phyloP scores from a whole-genome alignment of 306 rosid species.

The Nissolia schottii region DNA sequence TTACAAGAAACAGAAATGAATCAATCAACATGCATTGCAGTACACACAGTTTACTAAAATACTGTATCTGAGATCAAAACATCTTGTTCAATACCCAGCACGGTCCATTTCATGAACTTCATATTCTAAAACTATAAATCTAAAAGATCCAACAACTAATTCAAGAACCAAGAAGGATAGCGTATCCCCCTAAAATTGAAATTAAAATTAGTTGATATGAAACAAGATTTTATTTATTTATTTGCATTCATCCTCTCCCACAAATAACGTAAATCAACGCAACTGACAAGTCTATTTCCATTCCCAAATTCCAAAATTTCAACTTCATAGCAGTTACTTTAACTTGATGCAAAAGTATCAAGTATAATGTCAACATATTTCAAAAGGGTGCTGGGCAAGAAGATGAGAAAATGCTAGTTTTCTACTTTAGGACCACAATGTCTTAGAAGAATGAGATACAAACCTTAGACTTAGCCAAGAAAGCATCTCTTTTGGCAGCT shows the following conservation, averaged over 20 bases:
- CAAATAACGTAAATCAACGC: not conserved
- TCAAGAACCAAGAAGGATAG: not conserved
- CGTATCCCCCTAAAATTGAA: not conserved
- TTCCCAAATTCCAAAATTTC: not conserved
- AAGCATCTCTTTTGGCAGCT: conserved; percentile 31
- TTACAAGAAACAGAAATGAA: not conserved
- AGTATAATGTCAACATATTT: not conserved
- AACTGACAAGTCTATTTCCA: not conserved
- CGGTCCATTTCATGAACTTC: not conserved
- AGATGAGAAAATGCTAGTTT: not conserved
- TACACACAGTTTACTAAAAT: not conserved
- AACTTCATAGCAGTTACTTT: not conserved
- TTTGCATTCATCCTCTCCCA: not conserved
- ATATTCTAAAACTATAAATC: conserved; percentile 8
- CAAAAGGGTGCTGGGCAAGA: not conserved
- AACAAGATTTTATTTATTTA: not conserved
- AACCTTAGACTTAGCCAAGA: conserved; percentile 55
- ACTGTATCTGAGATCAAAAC: conserved; percentile 8
- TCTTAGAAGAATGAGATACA: conserved; percentile 18
- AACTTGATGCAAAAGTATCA: not conserved
- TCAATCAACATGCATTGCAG: not conserved
- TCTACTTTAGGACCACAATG: not conserved
- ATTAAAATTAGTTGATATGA: not conserved
- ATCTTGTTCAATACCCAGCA: not conserved
- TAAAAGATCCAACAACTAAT: not conserved